Percentiles rank a stretch among this genome's conserved stretches.
phyloP scores from a whole-genome alignment of 495 filamentous ascomycete species.

The Penicillium antarcticum region DNA sequence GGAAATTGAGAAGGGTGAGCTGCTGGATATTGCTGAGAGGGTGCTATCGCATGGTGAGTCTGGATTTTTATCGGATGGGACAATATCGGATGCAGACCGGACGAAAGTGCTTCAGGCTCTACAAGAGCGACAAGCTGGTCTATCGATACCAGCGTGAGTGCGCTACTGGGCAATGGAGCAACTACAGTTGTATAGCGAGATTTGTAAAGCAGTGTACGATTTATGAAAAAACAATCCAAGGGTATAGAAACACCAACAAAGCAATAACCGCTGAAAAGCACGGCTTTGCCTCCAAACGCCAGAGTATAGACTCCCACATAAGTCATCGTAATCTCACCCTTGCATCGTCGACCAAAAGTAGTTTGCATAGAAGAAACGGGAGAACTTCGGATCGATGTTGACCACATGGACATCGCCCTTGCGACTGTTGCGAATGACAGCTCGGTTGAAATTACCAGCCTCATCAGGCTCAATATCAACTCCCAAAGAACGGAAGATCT shows the following conservation, averaged over 20 bases:
- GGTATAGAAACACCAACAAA: conserved; percentile 22
- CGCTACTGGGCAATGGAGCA: not conserved
- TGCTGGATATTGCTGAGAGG: conserved; percentile 34
- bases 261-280: not conserved
- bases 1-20: conserved; percentile 15
- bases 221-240: conserved; percentile 15
- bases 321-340: conserved; percentile 17
- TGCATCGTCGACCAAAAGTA: conserved; percentile 93
- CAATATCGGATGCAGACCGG: conserved; percentile 24
- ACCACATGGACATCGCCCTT: conserved; percentile 94
- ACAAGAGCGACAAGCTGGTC: conserved; percentile 1
- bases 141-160: not conserved
- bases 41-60: conserved; percentile 25
- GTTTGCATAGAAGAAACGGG: conserved; percentile 87
- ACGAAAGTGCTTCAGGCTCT: conserved; percentile 19
- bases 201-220: conserved; percentile 3
- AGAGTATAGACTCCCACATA: not conserved
- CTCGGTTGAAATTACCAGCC: conserved; percentile 78
- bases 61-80: conserved; percentile 3
- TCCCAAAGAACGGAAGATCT: conserved; percentile 85
- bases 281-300: conserved; percentile 18
- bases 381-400: conserved; percentile 90
- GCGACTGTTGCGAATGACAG: conserved; percentile 78
- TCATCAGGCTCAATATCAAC: conserved; percentile 84
- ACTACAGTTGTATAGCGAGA: not conserved